Percentiles rank a stretch among this genome's conserved stretches.
These are phyloP conservation scores for Tanacetum coccineum DNA, from an alignment of 129 eudicot species.

Conservation along the genomic window DNA sequence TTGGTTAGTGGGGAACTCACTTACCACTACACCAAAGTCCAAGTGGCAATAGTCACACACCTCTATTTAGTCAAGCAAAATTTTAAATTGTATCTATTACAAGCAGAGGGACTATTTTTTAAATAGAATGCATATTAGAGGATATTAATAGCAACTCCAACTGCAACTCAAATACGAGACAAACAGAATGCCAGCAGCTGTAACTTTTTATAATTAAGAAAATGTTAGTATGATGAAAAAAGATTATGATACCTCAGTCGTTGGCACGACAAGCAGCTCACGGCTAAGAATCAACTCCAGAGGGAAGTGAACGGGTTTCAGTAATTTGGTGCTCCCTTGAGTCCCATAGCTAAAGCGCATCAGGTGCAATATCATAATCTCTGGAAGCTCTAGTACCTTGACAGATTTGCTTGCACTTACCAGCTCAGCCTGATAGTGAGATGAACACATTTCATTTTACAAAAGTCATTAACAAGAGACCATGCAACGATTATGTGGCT, in stretches of 20 bases:
- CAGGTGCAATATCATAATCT: conserved; percentile 72
- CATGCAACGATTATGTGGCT: not conserved
- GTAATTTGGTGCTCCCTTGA: conserved; percentile 78
- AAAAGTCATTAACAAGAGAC: not conserved
- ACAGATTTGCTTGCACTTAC: conserved; percentile 85
- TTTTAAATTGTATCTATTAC: not conserved
- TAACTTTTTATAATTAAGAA: not conserved
- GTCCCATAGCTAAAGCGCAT: conserved; percentile 86
- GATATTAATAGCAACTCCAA: not conserved
- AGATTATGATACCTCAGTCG: conserved; percentile 49
- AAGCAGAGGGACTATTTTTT: not conserved
- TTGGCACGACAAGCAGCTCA: conserved; percentile 53
- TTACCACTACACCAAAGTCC: too few species aligned
- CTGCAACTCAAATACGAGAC: conserved; percentile 1
- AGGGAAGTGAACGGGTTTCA: conserved; percentile 66
- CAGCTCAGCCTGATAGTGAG: conserved; percentile 58
- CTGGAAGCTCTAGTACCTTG: conserved; percentile 61
- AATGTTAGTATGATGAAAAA: not conserved
- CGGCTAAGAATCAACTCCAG: conserved; percentile 55
- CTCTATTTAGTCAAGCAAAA: not conserved
- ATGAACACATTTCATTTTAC: conserved; percentile 7
- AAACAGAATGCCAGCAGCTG: not conserved
- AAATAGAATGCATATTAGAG: not conserved
- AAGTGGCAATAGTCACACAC: too few species aligned
- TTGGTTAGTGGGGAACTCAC: too few species aligned